phyloP scores from a whole-genome alignment of 495 filamentous ascomycete genomes.

The Penicillium verhagenii region DNA sequence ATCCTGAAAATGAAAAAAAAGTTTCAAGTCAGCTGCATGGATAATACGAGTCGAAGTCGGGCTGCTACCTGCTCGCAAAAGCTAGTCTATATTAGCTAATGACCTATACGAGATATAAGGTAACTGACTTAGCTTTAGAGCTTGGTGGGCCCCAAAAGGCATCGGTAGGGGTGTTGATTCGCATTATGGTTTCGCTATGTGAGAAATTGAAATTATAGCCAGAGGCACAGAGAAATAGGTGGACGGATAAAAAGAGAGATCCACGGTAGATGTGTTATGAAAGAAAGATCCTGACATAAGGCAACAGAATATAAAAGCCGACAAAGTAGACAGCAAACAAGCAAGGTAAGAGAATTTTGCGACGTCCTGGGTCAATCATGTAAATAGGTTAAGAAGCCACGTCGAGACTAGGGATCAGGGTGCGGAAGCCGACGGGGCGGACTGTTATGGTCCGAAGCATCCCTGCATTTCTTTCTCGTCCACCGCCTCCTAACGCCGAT shows the following conservation, averaged over 20 bases:
- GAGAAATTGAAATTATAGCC: neutral
- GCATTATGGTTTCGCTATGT: neutral
- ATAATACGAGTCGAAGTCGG: neutral
- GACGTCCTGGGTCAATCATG: too few species aligned
- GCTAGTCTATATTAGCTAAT: neutral
- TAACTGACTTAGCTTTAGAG: neutral
- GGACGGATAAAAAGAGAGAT: neutral
- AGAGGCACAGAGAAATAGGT: neutral
- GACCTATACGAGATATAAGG: neutral
- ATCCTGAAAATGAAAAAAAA: constrained; percentile 25
- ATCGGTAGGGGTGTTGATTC: neutral
- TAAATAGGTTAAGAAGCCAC: too few species aligned
- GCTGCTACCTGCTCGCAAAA: neutral
- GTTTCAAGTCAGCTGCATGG: neutral
- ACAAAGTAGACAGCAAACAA: neutral
- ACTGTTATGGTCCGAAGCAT: too few species aligned
- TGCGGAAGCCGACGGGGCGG: too few species aligned
- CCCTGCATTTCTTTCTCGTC: too few species aligned
- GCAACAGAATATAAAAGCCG: neutral
- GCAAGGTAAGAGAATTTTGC: too few species aligned
- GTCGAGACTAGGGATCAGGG: too few species aligned
- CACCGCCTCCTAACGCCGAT: too few species aligned
- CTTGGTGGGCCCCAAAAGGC: neutral
- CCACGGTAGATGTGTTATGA: neutral
- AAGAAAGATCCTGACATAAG: neutral